Conservation (phyloP, 176 grass and related monocot genomes). For the Poa pratensis region DNA sequence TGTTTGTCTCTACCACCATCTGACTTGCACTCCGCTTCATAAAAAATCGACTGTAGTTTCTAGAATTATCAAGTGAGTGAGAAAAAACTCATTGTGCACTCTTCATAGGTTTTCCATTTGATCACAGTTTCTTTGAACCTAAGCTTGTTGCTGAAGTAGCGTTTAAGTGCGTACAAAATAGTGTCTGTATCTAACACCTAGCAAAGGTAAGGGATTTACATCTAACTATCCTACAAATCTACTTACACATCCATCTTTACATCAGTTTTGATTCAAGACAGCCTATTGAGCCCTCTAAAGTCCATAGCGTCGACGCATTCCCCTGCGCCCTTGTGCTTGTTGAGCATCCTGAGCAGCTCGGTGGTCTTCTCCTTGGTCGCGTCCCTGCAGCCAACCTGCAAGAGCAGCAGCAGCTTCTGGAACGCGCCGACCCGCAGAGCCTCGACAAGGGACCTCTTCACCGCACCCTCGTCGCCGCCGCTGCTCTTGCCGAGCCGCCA, state of each 20-base stretch:
- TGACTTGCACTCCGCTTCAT: background rate
- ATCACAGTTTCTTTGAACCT: background rate
- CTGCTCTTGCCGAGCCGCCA: slow-evolving; percentile 60
- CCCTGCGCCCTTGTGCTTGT: slow-evolving; percentile 51
- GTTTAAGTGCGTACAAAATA: slow-evolving; percentile 11
- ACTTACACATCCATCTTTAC: slow-evolving; percentile 17
- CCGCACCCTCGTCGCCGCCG: slow-evolving; percentile 20
- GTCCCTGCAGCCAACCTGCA: slow-evolving; percentile 76
- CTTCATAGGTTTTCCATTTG: background rate
- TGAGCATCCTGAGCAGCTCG: slow-evolving; percentile 81
- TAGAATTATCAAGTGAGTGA: background rate
- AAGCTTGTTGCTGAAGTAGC: slow-evolving; percentile 6
- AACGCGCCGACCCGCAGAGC: slow-evolving; percentile 75
- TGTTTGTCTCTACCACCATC: no score
- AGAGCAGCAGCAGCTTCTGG: slow-evolving; percentile 78
- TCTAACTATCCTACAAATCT: slow-evolving; percentile 34
- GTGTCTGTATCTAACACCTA: background rate
- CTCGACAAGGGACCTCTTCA: slow-evolving; percentile 46
- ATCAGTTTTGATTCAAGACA: slow-evolving; percentile 44
- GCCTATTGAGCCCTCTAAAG: slow-evolving; percentile 76
- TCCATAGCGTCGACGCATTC: slow-evolving; percentile 66
- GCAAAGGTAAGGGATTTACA: background rate
- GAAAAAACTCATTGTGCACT: background rate
- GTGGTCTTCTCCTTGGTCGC: slow-evolving; percentile 73
- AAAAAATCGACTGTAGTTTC: background rate